Conservation (phyloP, 2,329 filamentous ascomycete species). For the Aspergillus alliaceus region DNA sequence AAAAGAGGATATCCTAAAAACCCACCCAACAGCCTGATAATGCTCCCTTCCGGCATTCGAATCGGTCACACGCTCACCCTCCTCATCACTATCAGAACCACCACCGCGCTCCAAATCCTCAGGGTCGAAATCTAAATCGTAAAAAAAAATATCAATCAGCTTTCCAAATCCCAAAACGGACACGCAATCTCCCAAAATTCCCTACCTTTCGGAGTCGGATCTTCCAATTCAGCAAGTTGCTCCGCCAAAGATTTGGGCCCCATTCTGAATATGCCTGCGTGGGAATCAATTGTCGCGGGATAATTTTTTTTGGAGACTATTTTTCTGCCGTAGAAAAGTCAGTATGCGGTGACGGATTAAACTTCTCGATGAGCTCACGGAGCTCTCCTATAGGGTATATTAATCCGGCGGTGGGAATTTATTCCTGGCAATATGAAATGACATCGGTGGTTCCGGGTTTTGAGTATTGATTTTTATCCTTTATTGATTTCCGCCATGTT, state of each 20-base stretch:
- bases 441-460: neutral
- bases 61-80: conserved; percentile 48
- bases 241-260: conserved; percentile 58
- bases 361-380: neutral
- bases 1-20: conserved; percentile 3
- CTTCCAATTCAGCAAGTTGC: conserved; percentile 63
- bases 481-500: conserved; percentile 7
- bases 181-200: neutral
- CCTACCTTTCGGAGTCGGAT: conserved; percentile 62
- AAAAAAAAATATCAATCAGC: conserved; percentile 5
- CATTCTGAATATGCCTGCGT: conserved; percentile 17
- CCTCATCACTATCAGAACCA: conserved; percentile 56
- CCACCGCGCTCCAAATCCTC: conserved; percentile 64
- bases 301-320: conserved; percentile 23
- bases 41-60: conserved; percentile 73
- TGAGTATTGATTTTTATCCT: neutral
- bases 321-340: conserved; percentile 22
- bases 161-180: neutral
- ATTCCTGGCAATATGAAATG: conserved; percentile 20
- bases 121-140: conserved; percentile 70
- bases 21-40: conserved; percentile 73
- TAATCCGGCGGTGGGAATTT: conserved; percentile 20
- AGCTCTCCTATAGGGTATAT: neutral
- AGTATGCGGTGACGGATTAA: conserved; percentile 16
- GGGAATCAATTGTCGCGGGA: neutral